Evolutionary conservation across 345 rosid species (phyloP).

Genomic region (Citrus mangshanensis): DNA sequence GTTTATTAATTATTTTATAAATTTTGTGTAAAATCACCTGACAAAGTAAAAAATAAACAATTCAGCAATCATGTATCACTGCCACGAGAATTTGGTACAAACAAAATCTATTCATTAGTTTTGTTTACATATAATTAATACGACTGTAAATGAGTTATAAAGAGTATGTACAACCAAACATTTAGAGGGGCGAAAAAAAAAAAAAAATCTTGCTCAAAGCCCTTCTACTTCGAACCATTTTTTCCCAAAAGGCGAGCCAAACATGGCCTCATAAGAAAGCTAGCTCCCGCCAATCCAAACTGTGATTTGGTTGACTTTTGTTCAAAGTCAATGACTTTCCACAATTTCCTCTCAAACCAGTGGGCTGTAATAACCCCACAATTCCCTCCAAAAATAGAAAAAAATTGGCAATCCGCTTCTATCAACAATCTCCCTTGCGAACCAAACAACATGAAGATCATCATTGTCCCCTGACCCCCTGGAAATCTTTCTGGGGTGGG

Average conservation of each 20-base stretch:
- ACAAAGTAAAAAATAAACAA: too few relatives aligned
- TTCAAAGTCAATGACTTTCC: slow-evolving; percentile 12
- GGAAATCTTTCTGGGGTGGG: slow-evolving; percentile 40
- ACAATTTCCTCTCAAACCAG: slow-evolving; percentile 23
- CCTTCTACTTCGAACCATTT: neutral
- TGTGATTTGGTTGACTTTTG: neutral
- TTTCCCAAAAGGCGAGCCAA: neutral
- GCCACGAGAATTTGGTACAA: too few relatives aligned
- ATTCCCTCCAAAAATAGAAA: slow-evolving; percentile 41
- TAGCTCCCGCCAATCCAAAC: slow-evolving; percentile 13
- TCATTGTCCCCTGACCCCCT: slow-evolving; percentile 28
- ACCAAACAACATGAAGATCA: slow-evolving; percentile 21
- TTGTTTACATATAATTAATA: too few relatives aligned
- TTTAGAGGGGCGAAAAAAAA: too few relatives aligned
- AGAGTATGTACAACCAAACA: too few relatives aligned
- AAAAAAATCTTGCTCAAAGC: too few relatives aligned
- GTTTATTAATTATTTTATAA: too few relatives aligned
- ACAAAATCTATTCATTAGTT: too few relatives aligned
- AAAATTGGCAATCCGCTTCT: slow-evolving; percentile 12
- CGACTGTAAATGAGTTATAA: too few relatives aligned
- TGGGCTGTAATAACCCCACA: slow-evolving; percentile 23
- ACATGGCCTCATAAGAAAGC: neutral
- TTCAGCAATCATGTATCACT: too few relatives aligned
- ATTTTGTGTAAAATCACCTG: too few relatives aligned
- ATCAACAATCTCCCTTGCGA: neutral